Percentiles rank a stretch among this genome's conserved stretches.
Evolutionary conservation across 495 filamentous ascomycete genomes (phyloP).

Genomic region (Staphylotrichum tortipilum): DNA sequence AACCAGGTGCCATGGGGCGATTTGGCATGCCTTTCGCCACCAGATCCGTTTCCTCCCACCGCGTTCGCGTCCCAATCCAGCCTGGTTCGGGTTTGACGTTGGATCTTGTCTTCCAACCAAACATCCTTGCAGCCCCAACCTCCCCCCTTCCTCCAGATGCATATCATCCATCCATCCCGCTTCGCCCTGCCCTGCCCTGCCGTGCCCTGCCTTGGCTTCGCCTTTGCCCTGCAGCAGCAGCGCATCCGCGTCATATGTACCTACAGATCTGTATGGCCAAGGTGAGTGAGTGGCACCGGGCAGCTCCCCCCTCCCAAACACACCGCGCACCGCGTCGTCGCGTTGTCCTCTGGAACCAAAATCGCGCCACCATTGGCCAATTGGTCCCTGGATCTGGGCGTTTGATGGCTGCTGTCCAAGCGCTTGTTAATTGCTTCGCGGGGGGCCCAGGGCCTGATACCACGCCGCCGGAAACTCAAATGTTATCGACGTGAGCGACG

Average conservation of each 20-base stretch:
- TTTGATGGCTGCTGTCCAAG: neutral
- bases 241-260: conserved; percentile 13
- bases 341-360: conserved; percentile 3
- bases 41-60: neutral
- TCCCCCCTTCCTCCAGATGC: neutral
- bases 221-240: neutral
- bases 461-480: too few species aligned
- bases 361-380: conserved; percentile 15
- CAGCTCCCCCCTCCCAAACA: neutral
- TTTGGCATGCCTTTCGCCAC: neutral
- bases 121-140: neutral
- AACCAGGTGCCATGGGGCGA: neutral
- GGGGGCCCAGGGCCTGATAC: too few species aligned
- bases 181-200: too few species aligned
- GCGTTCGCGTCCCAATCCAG: neutral
- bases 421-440: too few species aligned
- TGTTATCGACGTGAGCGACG: too few species aligned
- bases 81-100: neutral
- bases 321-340: conserved; percentile 16
- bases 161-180: too few species aligned
- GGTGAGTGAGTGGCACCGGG: too few species aligned
- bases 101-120: neutral
- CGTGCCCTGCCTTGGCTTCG: neutral
- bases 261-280: too few species aligned
- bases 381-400: conserved; percentile 2